Conservation (phyloP, 2,329 filamentous ascomycete species). For the Phialophora tarda region DNA sequence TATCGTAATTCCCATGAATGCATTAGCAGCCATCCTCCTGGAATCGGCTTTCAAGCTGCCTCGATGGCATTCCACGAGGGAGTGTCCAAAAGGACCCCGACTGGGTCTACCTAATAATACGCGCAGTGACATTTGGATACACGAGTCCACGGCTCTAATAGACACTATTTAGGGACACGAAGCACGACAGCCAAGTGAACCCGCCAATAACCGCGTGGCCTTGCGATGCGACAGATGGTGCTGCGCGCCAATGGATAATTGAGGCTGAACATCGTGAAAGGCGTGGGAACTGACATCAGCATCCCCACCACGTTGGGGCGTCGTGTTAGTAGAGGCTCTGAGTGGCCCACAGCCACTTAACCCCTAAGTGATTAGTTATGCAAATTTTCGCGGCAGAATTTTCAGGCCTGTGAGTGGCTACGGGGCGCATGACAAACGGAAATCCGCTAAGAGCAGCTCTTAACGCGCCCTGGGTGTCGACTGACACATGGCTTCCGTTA, state of each 20-base stretch:
- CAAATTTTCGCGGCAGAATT: conserved; percentile 32
- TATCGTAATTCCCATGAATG: conserved; percentile 18
- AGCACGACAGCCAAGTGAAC: neutral
- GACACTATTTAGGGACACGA: neutral
- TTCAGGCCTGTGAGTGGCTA: conserved; percentile 30
- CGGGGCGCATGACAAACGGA: conserved; percentile 25
- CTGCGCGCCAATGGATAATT: neutral
- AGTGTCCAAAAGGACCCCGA: neutral
- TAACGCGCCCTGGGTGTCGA: conserved; percentile 29
- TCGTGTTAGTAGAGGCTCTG: neutral
- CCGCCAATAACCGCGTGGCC: neutral
- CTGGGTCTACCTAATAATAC: neutral
- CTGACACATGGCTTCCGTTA: conserved; percentile 34
- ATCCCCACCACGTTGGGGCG: neutral
- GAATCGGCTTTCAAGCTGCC: neutral
- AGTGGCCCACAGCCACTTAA: conserved; percentile 31
- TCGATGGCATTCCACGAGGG: neutral
- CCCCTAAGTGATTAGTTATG: conserved; percentile 34
- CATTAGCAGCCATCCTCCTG: neutral
- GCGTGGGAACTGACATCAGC: neutral
- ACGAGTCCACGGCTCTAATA: neutral
- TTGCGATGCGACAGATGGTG: neutral
- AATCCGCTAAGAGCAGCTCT: conserved; percentile 37
- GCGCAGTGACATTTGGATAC: neutral
- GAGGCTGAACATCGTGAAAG: neutral